Evolutionary conservation across 2,329 filamentous ascomycete genomes (phyloP).

Genomic region (Microcyclosporella mali): DNA sequence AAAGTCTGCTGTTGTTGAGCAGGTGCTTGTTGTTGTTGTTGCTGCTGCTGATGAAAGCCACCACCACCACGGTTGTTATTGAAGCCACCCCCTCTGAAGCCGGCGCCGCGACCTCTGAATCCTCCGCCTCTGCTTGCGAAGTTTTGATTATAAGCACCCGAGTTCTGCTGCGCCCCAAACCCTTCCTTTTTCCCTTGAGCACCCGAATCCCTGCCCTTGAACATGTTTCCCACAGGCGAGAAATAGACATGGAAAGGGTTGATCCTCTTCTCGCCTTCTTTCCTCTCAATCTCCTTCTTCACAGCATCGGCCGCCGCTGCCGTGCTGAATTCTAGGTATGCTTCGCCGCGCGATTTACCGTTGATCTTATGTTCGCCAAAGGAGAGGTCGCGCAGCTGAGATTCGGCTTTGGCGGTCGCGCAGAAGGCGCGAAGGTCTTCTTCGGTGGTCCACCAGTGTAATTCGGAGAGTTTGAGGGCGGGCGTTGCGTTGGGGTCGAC

Average conservation of each 20-base stretch:
- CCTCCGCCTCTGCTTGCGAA: slow-evolving; percentile 46
- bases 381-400: slow-evolving; percentile 83
- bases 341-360: slow-evolving; percentile 92
- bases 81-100: slow-evolving; percentile 27
- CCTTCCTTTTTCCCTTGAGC: slow-evolving; percentile 34
- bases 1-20: slow-evolving; percentile 19
- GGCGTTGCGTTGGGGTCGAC: slow-evolving; percentile 56
- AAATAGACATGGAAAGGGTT: slow-evolving; percentile 70
- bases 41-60: slow-evolving; percentile 14
- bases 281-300: slow-evolving; percentile 69
- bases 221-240: slow-evolving; percentile 14
- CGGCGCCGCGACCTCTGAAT: slow-evolving; percentile 29
- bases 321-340: slow-evolving; percentile 77
- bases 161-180: slow-evolving; percentile 6
- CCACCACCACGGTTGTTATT: slow-evolving; percentile 17
- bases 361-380: slow-evolving; percentile 99
- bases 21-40: slow-evolving; percentile 22
- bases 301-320: slow-evolving; percentile 78
- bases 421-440: slow-evolving; percentile 85
- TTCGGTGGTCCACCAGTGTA: slow-evolving; percentile 96
- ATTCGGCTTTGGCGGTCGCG: slow-evolving; percentile 65
- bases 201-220: slow-evolving; percentile 44
- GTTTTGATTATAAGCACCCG: slow-evolving; percentile 27
- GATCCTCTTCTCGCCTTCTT: slow-evolving; percentile 18
- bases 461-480: slow-evolving; percentile 78